Base-by-base conservation (phyloP, 768 basidiomycete species). In the Mycena crocata region DNA sequence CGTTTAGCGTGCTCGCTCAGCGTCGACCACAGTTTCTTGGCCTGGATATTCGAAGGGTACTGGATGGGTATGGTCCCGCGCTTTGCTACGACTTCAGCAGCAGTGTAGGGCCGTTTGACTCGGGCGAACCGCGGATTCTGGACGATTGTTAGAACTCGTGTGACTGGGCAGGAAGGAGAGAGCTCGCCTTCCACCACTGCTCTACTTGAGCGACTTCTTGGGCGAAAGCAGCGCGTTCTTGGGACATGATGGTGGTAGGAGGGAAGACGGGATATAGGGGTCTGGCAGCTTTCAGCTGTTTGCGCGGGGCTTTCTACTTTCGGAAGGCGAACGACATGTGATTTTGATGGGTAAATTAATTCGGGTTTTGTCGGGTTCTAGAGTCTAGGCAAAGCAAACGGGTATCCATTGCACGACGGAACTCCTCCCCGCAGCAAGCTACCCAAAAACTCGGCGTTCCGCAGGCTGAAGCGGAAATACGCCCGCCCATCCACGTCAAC, bases 1-100 rank as follows among this genome's bases (percentile, higher is more conserved):
- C 84, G 85, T 77, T 86, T 87, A 57, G 89, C 90, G 76, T 98
- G 96, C 68, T 93, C 84, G 54, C 87, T 84, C 69, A 99, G 87
- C 64, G 92, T 76, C 9, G 77, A 73, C 84, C 88, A 97, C 39
- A 98, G 87, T 80, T 99, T 99, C 86, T 95, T 94, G 69, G 86
- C 96, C 76, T 89, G 87, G 2, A 89, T 73, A 75, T 94, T 87
- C 52, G 96, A 95, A 17, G 97, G 93, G 79, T 99, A 99, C 48
- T 88, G 82, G 69, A 96, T 91, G 13, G 86, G 84, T 58, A 99
- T 80, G 5, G 93, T 95, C 10, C 98, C 98, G 35, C 97, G 88
- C 82, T 99, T 98, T 23, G 93, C 85, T 67, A 98, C 96, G 72
- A 99, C 96, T 67, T 98, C 91, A 26, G 89, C 90, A 14, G 97